phyloP scores from a whole-genome alignment of 225 moss, liverwort and hornwort genomes.

The Pseudoscleropodium purum region DNA sequence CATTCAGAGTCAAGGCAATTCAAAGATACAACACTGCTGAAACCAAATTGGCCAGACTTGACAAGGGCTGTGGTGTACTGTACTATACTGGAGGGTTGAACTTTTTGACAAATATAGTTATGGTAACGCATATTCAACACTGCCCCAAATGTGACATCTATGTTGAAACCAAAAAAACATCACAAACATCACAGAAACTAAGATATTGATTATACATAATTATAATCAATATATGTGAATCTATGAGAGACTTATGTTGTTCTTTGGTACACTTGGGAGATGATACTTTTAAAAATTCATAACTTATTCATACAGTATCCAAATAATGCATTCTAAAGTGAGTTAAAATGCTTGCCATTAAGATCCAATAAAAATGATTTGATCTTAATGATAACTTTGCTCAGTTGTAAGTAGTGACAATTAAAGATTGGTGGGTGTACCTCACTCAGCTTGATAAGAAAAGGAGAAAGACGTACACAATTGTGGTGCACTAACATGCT shows the following conservation, averaged over 20 bases:
- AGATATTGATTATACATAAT: too few species aligned
- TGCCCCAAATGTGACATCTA: neutral
- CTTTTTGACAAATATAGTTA: neutral
- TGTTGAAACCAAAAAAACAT: fast-evolving
- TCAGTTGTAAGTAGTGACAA: neutral
- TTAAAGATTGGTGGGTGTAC: too few species aligned
- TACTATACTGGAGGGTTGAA: neutral
- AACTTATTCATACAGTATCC: neutral
- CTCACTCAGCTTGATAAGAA: neutral
- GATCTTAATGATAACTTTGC: too few species aligned
- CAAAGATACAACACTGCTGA: neutral
- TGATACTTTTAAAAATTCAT: neutral
- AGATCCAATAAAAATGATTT: neutral
- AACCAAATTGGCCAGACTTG: too few species aligned
- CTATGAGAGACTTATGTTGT: neutral
- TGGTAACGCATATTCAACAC: neutral
- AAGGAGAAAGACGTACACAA: neutral
- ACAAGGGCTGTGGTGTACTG: too few species aligned
- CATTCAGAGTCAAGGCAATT: neutral
- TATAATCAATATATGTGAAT: too few species aligned
- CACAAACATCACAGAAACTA: neutral
- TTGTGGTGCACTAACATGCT: neutral
- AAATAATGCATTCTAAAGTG: neutral
- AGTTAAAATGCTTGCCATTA: neutral
- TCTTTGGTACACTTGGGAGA: neutral